These are phyloP conservation scores for Serendipita indica DNA, from an alignment of 768 basidiomycete genomes.

Conservation along the genomic window DNA sequence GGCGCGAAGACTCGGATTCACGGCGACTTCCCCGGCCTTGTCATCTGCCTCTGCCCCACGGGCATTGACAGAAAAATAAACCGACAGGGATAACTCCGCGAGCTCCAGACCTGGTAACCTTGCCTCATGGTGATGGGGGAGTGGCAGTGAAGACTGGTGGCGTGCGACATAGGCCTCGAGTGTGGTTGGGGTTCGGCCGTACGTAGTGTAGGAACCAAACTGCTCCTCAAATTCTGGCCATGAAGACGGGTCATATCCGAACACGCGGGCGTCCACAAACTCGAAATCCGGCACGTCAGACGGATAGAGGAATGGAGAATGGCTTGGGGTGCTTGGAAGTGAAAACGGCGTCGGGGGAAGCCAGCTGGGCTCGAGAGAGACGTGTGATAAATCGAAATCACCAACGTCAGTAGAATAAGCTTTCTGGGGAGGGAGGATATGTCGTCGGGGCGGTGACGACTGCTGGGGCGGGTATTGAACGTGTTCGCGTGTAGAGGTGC, in stretches of 20 bases:
- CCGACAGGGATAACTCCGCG: no score
- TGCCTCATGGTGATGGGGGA: no score
- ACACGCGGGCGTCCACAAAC: background rate
- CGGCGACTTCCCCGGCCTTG: no score
- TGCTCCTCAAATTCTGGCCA: slow-evolving; percentile 9
- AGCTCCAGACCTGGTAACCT: no score
- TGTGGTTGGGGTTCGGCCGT: background rate
- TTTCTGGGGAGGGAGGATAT: background rate
- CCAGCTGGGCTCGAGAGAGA: background rate
- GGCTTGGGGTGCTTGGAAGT: background rate
- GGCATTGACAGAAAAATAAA: no score
- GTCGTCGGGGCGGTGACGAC: background rate
- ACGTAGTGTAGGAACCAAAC: background rate
- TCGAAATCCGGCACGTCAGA: slow-evolving; percentile 3
- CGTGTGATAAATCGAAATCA: background rate
- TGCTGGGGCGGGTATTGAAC: background rate
- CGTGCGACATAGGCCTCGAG: no score
- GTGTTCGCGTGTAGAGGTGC: background rate
- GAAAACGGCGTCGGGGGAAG: background rate
- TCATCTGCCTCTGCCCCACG: no score
- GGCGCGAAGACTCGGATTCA: no score
- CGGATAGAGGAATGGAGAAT: slow-evolving; percentile 4
- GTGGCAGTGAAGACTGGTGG: no score
- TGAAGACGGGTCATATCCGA: background rate
- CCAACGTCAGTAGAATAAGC: background rate